A percentile compares a stretch with the other conserved stretches of the same genome.
Conservation (phyloP, 179 eudicot genomes). For the Dionaea muscipula region DNA sequence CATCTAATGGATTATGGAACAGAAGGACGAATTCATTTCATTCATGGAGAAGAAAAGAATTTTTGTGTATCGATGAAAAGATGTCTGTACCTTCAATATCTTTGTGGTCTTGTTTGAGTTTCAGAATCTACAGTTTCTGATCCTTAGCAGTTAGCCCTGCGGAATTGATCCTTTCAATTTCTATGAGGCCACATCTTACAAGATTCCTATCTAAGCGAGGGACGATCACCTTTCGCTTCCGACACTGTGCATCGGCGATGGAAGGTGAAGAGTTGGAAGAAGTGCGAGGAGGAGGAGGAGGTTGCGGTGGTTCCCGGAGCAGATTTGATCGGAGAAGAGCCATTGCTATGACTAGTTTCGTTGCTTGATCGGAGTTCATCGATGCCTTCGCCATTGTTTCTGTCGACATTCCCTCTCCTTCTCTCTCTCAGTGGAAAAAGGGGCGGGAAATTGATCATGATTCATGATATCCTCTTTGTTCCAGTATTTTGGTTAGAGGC, state of each 20-base stretch:
- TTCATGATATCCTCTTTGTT: no score
- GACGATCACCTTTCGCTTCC: constrained; percentile 30
- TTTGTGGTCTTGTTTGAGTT: constrained; percentile 58
- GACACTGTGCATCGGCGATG: constrained; percentile 23
- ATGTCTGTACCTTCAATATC: constrained; percentile 45
- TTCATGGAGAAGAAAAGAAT: neutral
- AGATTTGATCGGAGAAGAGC: constrained; percentile 58
- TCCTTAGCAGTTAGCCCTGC: constrained; percentile 82
- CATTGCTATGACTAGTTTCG: constrained; percentile 57
- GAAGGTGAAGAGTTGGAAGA: constrained; percentile 11
- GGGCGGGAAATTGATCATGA: neutral
- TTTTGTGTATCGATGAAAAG: neutral
- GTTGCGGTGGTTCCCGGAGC: constrained; percentile 10
- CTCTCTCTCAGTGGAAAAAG: neutral
- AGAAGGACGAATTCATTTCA: neutral
- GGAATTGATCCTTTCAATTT: constrained; percentile 2
- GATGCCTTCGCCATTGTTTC: constrained; percentile 11
- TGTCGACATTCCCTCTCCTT: neutral
- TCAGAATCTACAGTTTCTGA: constrained; percentile 56
- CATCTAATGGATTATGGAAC: constrained; percentile 27
- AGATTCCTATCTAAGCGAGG: constrained; percentile 3
- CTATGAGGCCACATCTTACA: neutral
- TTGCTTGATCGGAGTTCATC: constrained; percentile 25
- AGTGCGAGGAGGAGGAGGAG: constrained; percentile 9
- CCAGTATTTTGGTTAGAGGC: no score